phyloP scores from a whole-genome alignment of 352 stramenopile species.

The Phytophthora capsici region DNA sequence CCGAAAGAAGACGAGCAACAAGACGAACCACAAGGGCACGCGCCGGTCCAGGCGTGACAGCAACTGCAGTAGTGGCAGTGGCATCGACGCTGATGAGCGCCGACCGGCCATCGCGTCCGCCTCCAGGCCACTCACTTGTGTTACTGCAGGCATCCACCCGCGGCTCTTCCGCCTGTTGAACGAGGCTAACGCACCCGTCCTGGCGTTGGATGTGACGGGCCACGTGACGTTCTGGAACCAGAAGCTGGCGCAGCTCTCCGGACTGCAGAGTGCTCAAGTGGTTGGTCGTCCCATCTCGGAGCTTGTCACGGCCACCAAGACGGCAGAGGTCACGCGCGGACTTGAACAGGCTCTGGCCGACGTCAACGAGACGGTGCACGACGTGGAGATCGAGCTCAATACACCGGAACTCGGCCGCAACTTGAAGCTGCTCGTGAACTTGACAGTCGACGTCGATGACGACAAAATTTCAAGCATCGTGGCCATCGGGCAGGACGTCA shows the following conservation, averaged over 20 bases:
- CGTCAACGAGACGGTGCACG: constrained; percentile 32
- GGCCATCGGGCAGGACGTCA: constrained; percentile 64
- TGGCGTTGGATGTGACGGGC: constrained; percentile 51
- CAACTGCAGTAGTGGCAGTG: constrained; percentile 27
- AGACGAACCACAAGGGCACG: constrained; percentile 6
- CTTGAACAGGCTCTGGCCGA: constrained; percentile 42
- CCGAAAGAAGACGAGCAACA: constrained; percentile 5
- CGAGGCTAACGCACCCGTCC: constrained; percentile 55
- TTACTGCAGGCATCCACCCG: constrained; percentile 3
- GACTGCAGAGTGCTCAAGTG: constrained; percentile 32
- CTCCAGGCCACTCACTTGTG: neutral
- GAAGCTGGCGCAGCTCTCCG: constrained; percentile 54
- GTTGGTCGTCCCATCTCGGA: constrained; percentile 47
- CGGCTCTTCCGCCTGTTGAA: constrained; percentile 56
- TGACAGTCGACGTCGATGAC: constrained; percentile 57
- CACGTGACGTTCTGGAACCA: constrained; percentile 75
- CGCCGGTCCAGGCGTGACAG: constrained; percentile 26
- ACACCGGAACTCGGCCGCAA: constrained; percentile 46
- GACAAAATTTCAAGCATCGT: constrained; percentile 29
- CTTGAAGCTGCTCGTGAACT: constrained; percentile 65
- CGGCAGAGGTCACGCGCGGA: constrained; percentile 15
- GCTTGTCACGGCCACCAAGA: constrained; percentile 32
- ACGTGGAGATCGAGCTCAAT: constrained; percentile 58
- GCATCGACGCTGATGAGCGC: constrained; percentile 16
- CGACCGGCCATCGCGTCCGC: constrained; percentile 16